Conservation (phyloP, 768 basidiomycete species). For the Podaxis mareebaensis region DNA sequence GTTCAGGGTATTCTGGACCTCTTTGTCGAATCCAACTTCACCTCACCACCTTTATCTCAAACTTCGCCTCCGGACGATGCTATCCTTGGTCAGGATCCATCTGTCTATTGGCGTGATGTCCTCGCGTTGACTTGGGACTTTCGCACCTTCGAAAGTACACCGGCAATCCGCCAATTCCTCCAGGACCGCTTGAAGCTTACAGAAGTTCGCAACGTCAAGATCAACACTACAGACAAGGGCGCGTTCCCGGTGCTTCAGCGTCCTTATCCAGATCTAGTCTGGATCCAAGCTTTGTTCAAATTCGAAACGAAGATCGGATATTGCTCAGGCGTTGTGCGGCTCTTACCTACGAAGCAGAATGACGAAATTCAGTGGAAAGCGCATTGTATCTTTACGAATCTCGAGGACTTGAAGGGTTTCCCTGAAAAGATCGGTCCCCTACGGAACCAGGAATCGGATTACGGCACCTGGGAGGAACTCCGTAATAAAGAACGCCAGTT, state of each 20-base stretch:
- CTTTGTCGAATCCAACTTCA: constrained; percentile 32
- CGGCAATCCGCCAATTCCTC: constrained; percentile 44
- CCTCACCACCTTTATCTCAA: constrained; percentile 15
- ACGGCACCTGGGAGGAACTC: constrained; percentile 55
- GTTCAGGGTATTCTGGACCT: constrained; percentile 35
- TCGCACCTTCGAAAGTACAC: constrained; percentile 50
- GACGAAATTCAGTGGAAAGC: constrained; percentile 53
- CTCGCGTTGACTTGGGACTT: constrained; percentile 67
- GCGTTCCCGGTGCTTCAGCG: constrained; percentile 29
- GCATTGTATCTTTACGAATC: constrained; percentile 56
- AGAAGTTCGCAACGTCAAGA: constrained; percentile 26
- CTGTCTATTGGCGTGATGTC: constrained; percentile 58
- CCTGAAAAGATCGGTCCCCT: constrained; percentile 51
- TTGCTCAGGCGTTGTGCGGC: constrained; percentile 52
- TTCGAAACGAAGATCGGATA: constrained; percentile 54
- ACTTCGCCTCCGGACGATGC: constrained; percentile 8
- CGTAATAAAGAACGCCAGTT: constrained; percentile 35
- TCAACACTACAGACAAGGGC: constrained; percentile 22
- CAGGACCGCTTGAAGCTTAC: constrained; percentile 40
- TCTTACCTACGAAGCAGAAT: constrained; percentile 41
- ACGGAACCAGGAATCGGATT: constrained; percentile 42
- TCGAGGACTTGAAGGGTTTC: constrained; percentile 54
- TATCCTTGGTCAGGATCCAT: constrained; percentile 17
- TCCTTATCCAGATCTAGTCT: constrained; percentile 53
- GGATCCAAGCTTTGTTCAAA: constrained; percentile 56